Evolutionary conservation across 345 rosid species (phyloP).

Genomic region (Litchi chinensis): DNA sequence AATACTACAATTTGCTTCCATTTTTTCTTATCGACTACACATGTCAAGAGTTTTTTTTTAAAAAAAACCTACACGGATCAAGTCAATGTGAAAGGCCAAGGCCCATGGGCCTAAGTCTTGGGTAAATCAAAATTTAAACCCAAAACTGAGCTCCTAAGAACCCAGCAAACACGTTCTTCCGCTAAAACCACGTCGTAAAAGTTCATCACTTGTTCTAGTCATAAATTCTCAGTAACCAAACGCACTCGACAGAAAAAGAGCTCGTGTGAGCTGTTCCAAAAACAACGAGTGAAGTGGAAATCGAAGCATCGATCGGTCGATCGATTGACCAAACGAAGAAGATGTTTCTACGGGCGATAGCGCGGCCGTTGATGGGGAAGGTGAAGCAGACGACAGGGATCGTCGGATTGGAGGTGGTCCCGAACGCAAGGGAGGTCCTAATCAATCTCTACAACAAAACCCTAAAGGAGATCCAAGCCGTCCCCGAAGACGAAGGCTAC

Average conservation of each 20-base stretch:
- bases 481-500: slow-evolving; percentile 95
- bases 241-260: background rate
- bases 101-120: too few species aligned
- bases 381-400: slow-evolving; percentile 95
- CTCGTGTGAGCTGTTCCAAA: background rate
- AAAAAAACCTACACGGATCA: too few species aligned
- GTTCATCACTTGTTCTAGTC: background rate
- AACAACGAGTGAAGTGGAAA: background rate
- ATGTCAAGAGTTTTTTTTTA: too few species aligned
- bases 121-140: too few species aligned
- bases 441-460: slow-evolving; percentile 79
- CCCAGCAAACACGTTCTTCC: background rate
- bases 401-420: slow-evolving; percentile 92
- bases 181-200: background rate
- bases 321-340: background rate
- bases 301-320: background rate
- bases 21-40: too few species aligned
- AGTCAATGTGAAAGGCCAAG: too few species aligned
- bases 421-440: slow-evolving; percentile 85
- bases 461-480: slow-evolving; percentile 91
- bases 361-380: slow-evolving; percentile 90
- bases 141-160: background rate
- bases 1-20: too few species aligned
- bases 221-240: background rate
- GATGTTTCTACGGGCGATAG: slow-evolving; percentile 80